Conservation (phyloP, 2,329 filamentous ascomycete genomes). For the Botrytis paeoniae region DNA sequence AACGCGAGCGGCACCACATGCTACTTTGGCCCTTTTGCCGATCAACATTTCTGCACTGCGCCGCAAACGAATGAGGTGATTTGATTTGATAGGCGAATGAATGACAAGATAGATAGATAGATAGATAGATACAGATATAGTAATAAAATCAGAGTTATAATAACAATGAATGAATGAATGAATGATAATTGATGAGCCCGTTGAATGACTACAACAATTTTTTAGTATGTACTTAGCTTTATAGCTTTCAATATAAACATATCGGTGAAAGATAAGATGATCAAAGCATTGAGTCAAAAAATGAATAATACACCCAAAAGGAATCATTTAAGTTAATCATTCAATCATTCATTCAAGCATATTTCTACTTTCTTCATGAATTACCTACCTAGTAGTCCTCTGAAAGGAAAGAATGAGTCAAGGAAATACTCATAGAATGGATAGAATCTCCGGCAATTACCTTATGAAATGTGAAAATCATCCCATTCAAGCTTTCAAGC, state of each 20-base stretch:
- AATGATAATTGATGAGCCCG: background rate
- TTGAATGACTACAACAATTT: conserved; percentile 14
- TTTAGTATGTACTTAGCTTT: background rate
- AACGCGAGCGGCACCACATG: background rate
- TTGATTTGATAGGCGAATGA: background rate
- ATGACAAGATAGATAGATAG: background rate
- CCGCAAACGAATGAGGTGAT: background rate
- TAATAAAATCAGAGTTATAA: background rate
- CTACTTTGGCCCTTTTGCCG: conserved; percentile 11
- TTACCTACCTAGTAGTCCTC: background rate
- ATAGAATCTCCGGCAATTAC: background rate
- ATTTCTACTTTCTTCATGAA: background rate
- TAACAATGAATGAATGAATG: background rate
- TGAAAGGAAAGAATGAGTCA: background rate
- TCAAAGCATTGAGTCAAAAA: background rate
- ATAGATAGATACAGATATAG: background rate
- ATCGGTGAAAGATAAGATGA: background rate
- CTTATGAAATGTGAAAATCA: background rate
- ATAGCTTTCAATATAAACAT: background rate
- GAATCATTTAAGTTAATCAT: background rate
- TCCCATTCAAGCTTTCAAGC: background rate
- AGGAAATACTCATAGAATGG: background rate
- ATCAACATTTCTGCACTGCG: conserved; percentile 15
- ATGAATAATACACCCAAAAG: background rate
- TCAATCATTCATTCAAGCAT: background rate